These are phyloP conservation scores for Thuja plicata DNA, from an alignment of 83 land plant genomes.

Conservation along the genomic window DNA sequence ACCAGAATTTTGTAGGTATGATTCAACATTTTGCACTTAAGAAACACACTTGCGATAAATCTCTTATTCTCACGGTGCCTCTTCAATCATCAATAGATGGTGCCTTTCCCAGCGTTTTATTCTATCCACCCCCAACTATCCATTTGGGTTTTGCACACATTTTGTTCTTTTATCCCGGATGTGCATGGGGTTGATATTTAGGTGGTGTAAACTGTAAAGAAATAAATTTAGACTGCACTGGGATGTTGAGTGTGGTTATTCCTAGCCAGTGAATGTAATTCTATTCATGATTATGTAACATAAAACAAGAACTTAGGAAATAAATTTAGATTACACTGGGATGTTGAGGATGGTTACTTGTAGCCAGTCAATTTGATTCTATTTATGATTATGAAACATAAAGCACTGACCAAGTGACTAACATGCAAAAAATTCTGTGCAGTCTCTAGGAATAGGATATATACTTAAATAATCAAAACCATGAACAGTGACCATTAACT, in stretches of 20 bases:
- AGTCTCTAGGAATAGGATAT: no score
- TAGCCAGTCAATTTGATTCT: no score
- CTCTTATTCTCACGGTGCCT: neutral
- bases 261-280: neutral
- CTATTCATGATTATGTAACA: no score
- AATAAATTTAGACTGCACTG: neutral
- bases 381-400: no score
- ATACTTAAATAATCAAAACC: no score
- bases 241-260: neutral
- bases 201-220: neutral
- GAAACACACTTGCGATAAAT: neutral
- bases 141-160: neutral
- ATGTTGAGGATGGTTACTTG: no score
- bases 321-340: no score
- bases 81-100: neutral
- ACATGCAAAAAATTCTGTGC: no score
- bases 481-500: no score
- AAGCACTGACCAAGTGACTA: no score
- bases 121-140: neutral
- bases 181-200: neutral
- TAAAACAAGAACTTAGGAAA: no score
- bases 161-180: neutral
- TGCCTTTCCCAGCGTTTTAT: neutral
- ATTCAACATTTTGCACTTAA: neutral
- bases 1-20: neutral